Conservation (phyloP, 2,329 filamentous ascomycete species). For the Dothiorella sarmentorum region DNA sequence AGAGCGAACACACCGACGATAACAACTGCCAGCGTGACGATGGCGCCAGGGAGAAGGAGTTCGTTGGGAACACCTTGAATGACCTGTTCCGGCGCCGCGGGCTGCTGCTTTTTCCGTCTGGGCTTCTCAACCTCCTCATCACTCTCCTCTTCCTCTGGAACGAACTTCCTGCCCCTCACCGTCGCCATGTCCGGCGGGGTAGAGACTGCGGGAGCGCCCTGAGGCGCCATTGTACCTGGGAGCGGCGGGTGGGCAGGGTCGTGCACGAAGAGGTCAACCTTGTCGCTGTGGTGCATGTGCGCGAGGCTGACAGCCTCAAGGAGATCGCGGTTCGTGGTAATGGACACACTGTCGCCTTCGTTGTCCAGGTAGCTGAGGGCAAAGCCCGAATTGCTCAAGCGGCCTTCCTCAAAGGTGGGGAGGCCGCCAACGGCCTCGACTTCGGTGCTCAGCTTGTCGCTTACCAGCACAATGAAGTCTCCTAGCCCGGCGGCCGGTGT, state of each 20-base stretch:
- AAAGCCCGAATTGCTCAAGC: constrained; percentile 73
- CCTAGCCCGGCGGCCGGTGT: constrained; percentile 74
- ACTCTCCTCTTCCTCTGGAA: constrained; percentile 53
- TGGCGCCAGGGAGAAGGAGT: constrained; percentile 84
- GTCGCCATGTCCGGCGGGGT: constrained; percentile 54
- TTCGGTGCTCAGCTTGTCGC: constrained; percentile 80
- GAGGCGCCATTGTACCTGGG: constrained; percentile 59
- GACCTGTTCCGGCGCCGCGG: constrained; percentile 61
- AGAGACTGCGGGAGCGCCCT: constrained; percentile 47
- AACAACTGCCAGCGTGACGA: constrained; percentile 90
- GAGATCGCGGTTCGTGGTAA: constrained; percentile 92
- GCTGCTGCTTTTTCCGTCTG: constrained; percentile 43
- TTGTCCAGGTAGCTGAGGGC: constrained; percentile 95
- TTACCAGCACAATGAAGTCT: constrained; percentile 73
- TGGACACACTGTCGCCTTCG: constrained; percentile 93
- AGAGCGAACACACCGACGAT: constrained; percentile 92
- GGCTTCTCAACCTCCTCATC: constrained; percentile 47
- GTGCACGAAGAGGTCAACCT: constrained; percentile 96
- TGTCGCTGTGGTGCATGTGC: constrained; percentile 73
- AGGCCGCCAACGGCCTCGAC: constrained; percentile 78
- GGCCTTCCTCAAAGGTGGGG: constrained; percentile 74
- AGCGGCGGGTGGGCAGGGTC: constrained; percentile 86
- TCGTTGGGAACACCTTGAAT: constrained; percentile 94
- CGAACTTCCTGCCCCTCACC: constrained; percentile 45
- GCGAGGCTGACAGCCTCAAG: constrained; percentile 85